Base-by-base conservation (phyloP, 805 yeast species). In the Schwanniomyces yamadae region DNA sequence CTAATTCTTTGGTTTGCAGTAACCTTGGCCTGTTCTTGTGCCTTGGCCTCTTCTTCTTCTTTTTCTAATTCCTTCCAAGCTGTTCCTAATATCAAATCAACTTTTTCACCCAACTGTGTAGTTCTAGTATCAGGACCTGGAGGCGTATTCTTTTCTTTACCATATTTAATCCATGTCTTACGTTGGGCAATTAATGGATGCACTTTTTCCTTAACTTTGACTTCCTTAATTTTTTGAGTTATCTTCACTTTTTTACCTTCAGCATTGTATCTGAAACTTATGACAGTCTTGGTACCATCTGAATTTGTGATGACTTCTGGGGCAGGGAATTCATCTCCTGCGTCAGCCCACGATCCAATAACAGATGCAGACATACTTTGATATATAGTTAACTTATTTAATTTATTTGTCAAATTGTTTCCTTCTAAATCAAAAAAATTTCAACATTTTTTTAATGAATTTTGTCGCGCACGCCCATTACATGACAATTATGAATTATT, bases 81-180 rank as follows among this genome's bases (percentile, higher is more conserved):
- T 35, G 82, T 77, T 38, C 86, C 82, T 49, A 91, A 73, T 55
- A 80, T 78, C 55, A 90, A 71, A 42, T 77, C 80, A 27, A 87
- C 86, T 48, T 79, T 82, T 54, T 90, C 97, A 46, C 93, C 96
- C 37, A 86, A 71, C 54, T 84, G 88, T 10, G 98, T 90, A 34
- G 96, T 88, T 54, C 84, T 77, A 40, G 80, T 73, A 64, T 88
- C 93, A 37, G 96, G 96, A 4, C 97, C 97, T 16, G 89, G 78
- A 3, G 84, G 77, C 18, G 80, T 70, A 44, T 64, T 67, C 50
- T 69, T 75, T 56, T 90, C 97, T 37, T 73, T 79, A 39, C 98
- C 99, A 61, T 81, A 93, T 62, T 87, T 87, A 42, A 67, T 59
- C 98, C 97, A 93, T 48, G 78, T 77, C 61, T 82, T 83, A 64